Base-by-base conservation (phyloP, 768 basidiomycete genomes). In the Porpolomopsis calyptriformis region DNA sequence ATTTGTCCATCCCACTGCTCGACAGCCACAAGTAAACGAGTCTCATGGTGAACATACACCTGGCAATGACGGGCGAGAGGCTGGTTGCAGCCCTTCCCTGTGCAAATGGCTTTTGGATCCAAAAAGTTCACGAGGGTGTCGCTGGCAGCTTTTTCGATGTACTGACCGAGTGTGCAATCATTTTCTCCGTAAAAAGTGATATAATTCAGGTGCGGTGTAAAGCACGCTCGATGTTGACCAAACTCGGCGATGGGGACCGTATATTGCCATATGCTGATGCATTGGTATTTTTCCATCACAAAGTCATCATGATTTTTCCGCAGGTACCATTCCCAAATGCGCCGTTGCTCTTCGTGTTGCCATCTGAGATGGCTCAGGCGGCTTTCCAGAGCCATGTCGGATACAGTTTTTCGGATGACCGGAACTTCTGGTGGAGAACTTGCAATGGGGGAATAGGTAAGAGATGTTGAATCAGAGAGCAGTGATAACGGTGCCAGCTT, bases 321-420 rank as follows among this genome's bases (percentile, higher is more conserved):
- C 9, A 87, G 67, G 57, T 94, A 94, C 92, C 91, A 96, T 55
- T 91, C 87, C 92, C 93, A 97, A 23, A 94, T 77, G 35, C 87
- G 80, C 29, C 85, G 76, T 52, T 89, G 85, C 54, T 94, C 90
- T 53, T 84, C 82, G 46, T 92, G 86, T 52, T 82, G 81, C 71
- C 80, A 82, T 58, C 84, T 80, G 31, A 86, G 64, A 29, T 78
- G 68, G 39, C 73, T 75, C 33, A 85, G 75, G 16, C 71, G 74
- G 56, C 87, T 89, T 57, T 92, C 83, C 29, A 80, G 65, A 9
- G 72, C 64, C 40, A 96, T 88, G 54, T 92, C 87, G 23, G 74
- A 67, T 1, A 67, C 64, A 0, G 79, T 77, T 55, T 80, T 87
- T 29, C 84, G 51, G 1, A 68, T 59, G 26, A 76, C 70, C 1